Evolutionary conservation across 306 rosid species (phyloP).

Genomic region (Fragaria ananassa): DNA sequence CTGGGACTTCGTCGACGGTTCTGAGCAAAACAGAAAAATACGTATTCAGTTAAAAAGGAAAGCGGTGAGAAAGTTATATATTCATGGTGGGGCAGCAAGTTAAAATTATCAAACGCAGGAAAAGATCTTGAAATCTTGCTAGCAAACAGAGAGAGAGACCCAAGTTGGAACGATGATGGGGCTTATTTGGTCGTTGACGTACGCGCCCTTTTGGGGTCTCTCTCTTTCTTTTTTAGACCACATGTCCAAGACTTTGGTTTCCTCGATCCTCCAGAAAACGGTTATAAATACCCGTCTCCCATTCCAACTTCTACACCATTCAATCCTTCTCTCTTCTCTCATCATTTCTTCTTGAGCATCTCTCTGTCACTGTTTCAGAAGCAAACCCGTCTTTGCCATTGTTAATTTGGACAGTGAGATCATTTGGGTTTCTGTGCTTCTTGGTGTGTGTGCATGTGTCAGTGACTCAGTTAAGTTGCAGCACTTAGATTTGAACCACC

Average conservation of each 20-base stretch:
- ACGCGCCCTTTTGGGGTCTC: conserved; percentile 9
- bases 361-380: not conserved
- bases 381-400: not conserved
- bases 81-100: not conserved
- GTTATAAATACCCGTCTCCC: conserved; percentile 13
- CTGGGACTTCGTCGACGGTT: not conserved
- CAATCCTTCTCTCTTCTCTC: not conserved
- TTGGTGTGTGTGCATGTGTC: conserved; percentile 21
- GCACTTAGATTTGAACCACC: not conserved
- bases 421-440: conserved; percentile 18
- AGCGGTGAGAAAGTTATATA: not conserved
- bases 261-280: not conserved
- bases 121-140: not conserved
- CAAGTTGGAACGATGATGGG: conserved; percentile 7
- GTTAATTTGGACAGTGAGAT: not conserved
- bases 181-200: conserved; percentile 12
- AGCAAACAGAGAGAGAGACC: not conserved
- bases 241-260: not conserved
- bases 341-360: not conserved
- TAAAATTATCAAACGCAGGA: not conserved
- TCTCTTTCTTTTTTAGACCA: not conserved
- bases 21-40: not conserved
- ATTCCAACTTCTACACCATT: not conserved
- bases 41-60: conserved; percentile 1
- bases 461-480: not conserved